Conservation (phyloP, 73 alveolate genomes). For the Strombidium stylifer region DNA sequence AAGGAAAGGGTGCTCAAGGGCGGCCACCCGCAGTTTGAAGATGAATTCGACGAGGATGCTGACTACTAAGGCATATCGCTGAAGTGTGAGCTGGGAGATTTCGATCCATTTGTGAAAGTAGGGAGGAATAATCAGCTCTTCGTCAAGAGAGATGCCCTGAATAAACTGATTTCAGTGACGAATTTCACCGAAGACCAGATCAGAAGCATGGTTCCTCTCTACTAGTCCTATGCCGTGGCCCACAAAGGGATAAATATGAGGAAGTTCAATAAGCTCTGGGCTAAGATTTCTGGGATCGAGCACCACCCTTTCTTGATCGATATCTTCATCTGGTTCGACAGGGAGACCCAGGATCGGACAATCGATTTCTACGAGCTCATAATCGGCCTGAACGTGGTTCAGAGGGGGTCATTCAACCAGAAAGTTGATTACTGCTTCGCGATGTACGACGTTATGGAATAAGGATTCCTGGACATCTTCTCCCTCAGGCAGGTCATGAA, state of each 20-base stretch:
- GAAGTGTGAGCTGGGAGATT: conserved; percentile 31
- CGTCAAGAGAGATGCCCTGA: conserved; percentile 42
- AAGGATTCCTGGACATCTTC: conserved; percentile 28
- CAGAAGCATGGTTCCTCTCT: conserved; percentile 12
- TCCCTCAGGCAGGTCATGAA: conserved; percentile 42
- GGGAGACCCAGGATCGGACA: conserved; percentile 24
- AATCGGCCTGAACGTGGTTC: conserved; percentile 20
- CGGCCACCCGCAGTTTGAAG: not conserved
- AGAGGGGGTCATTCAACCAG: conserved; percentile 44
- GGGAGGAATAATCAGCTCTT: conserved; percentile 51
- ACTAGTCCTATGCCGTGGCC: conserved; percentile 21
- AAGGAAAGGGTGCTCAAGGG: conserved; percentile 7
- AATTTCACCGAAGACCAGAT: conserved; percentile 35
- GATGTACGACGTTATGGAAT: conserved; percentile 39
- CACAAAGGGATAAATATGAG: conserved; percentile 26
- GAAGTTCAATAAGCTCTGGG: conserved; percentile 2
- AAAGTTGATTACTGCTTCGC: conserved; percentile 34
- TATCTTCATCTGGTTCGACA: conserved; percentile 36
- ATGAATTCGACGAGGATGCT: not conserved
- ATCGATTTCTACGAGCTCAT: conserved; percentile 50
- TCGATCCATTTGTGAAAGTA: conserved; percentile 43
- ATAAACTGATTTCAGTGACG: not conserved
- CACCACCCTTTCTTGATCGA: conserved; percentile 46
- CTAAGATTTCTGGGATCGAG: conserved; percentile 36
- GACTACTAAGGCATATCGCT: conserved; percentile 23